These are phyloP conservation scores for Oryza longistaminata DNA, from an alignment of 176 grass and related monocot genomes.

Conservation along the genomic window DNA sequence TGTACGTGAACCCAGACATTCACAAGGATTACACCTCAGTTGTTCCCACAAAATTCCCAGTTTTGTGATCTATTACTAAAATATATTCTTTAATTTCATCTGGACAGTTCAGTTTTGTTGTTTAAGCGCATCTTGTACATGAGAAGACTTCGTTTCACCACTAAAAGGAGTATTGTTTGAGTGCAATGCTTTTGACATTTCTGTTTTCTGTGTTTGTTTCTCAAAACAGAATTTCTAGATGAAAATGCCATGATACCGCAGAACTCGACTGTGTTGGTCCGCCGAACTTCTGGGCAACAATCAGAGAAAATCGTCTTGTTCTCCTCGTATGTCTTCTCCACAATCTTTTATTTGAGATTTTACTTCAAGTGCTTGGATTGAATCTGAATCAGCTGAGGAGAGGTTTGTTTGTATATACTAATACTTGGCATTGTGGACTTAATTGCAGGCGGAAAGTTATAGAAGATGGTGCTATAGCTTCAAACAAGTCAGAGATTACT, in stretches of 20 bases:
- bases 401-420: not conserved
- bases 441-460: slow-evolving; percentile 51
- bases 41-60: not conserved
- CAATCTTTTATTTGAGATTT: not conserved
- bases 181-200: slow-evolving; percentile 35
- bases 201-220: slow-evolving; percentile 31
- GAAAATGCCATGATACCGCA: slow-evolving; percentile 42
- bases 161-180: not conserved
- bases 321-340: slow-evolving; percentile 24
- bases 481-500: slow-evolving; percentile 41
- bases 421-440: slow-evolving; percentile 11
- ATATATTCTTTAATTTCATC: not conserved
- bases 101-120: not conserved
- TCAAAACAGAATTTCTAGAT: slow-evolving; percentile 64
- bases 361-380: not conserved
- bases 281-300: slow-evolving; percentile 37
- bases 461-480: slow-evolving; percentile 40
- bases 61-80: not conserved
- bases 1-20: not conserved
- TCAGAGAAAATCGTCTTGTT: slow-evolving; percentile 41
- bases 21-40: not conserved
- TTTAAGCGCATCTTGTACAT: slow-evolving; percentile 20
- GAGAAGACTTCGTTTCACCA: not conserved
- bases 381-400: slow-evolving; percentile 1
- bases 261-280: slow-evolving; percentile 55